Base-by-base conservation (phyloP, 768 basidiomycete genomes). In the Nidularia pulvinata region DNA sequence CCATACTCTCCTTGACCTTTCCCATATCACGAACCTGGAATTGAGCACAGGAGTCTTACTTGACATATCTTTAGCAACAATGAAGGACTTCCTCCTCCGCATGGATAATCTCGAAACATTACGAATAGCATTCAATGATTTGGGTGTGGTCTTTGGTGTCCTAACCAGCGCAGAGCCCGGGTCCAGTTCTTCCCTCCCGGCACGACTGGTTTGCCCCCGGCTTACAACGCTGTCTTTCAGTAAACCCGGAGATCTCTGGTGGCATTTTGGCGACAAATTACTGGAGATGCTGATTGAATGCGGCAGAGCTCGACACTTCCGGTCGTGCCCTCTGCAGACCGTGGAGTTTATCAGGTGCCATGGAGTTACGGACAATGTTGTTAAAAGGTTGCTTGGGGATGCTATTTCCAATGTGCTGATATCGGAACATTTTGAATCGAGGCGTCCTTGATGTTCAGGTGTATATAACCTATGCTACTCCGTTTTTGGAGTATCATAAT, bases 101-200 rank as follows among this genome's bases (percentile, higher is more conserved):
- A 59, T 64, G 4, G 2, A 9, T 11, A 61, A 61, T 48, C 59
- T 72, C 1, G 57, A 64, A 35, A 62, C 63, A 30, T 53, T 70
- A 4, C 61, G 61, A 33, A 57, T 63, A 7, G 65, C 66, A 22
- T 70, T 67, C 48, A 70, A 71, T 39, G 64, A 70, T 39, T 61
- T 71, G 14, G 55, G 51, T 7, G 61, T 57, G 1, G 57, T 74
- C 10, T 56, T 70, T 14, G 50, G 46, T 6, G 33, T 66, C 25
- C 57, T 71, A 33, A 53, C 56, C 96, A 88, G 96, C 96, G 92
- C 83, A 39, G 19, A 19, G 19, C 19, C 19, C 19, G 19, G 19
- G 19, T 10, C 10, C 16, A 16, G 37, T 10, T 39, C 37, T 39
- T 39, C 37, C 10, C 10, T 16, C 37, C 37, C 37, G 16, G 37